Evolutionary conservation across 371 early-diverging fungal genomes (phyloP).

Genomic region (Mortierella sp.): DNA sequence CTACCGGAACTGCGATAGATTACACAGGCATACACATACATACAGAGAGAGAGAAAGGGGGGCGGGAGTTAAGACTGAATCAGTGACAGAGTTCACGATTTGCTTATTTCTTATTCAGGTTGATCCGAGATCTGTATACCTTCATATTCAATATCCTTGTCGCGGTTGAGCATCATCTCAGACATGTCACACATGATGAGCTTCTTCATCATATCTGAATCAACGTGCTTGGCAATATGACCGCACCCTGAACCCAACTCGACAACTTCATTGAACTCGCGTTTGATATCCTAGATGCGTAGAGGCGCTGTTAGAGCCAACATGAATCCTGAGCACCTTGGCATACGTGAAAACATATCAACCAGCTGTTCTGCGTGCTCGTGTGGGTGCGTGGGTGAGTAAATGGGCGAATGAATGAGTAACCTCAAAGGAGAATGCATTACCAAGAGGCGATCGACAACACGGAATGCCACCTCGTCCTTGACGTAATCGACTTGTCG

Average conservation of each 20-base stretch:
- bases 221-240: slow-evolving; percentile 85
- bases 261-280: slow-evolving; percentile 84
- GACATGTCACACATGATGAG: slow-evolving; percentile 91
- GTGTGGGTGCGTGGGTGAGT: not conserved
- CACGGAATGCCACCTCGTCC: slow-evolving; percentile 90
- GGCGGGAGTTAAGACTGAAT: no score
- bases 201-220: slow-evolving; percentile 83
- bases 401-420: no score
- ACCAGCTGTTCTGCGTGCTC: no score
- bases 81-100: no score
- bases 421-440: not conserved
- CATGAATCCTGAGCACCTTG: not conserved
- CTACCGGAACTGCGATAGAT: slow-evolving; percentile 71
- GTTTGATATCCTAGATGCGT: slow-evolving; percentile 81
- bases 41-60: no score
- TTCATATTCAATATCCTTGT: slow-evolving; percentile 69
- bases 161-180: slow-evolving; percentile 80
- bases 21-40: not conserved
- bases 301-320: not conserved
- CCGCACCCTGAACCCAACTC: slow-evolving; percentile 94
- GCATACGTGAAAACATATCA: no score
- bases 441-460: slow-evolving; percentile 91
- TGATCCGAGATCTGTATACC: slow-evolving; percentile 52
- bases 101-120: no score
- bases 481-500: slow-evolving; percentile 92